These are phyloP conservation scores for Allomyces arbusculus DNA, from an alignment of 192 early-diverging fungal genomes.

Conservation along the genomic window DNA sequence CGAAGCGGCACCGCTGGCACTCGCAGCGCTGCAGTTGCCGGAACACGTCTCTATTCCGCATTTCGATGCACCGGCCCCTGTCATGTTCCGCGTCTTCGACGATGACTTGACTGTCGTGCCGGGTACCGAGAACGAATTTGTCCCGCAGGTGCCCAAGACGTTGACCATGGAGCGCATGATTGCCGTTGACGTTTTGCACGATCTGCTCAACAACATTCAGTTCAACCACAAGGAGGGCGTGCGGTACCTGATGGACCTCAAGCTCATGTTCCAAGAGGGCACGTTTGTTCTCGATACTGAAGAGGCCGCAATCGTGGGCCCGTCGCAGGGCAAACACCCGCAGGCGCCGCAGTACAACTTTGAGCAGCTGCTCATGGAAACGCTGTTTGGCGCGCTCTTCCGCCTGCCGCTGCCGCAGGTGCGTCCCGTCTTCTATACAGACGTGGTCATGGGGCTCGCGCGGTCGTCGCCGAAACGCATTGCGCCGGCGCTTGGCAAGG, in stretches of 20 bases:
- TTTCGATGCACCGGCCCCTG: neutral
- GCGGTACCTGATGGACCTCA: conserved; percentile 47
- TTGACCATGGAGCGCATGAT: conserved; percentile 23
- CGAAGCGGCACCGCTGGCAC: no score
- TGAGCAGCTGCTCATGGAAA: conserved; percentile 32
- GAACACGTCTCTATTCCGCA: neutral
- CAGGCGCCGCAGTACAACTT: conserved; percentile 9
- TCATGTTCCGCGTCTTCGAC: neutral
- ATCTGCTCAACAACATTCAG: conserved; percentile 63
- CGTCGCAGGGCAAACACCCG: conserved; percentile 7
- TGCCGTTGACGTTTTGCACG: conserved; percentile 56
- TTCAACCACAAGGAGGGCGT: conserved; percentile 84
- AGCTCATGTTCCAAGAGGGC: conserved; percentile 23
- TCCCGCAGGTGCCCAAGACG: neutral
- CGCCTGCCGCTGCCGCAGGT: conserved; percentile 29
- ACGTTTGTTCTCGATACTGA: conserved; percentile 12
- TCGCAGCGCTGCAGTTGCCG: no score
- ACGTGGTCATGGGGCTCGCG: conserved; percentile 48
- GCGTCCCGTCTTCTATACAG: conserved; percentile 41
- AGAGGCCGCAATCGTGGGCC: neutral
- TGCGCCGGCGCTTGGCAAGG: conserved; percentile 43
- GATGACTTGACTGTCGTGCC: neutral
- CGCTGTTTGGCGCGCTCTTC: conserved; percentile 30
- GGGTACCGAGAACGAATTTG: neutral
- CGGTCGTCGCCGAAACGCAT: conserved; percentile 34